Evolutionary conservation across 108 stramenopile species (phyloP).

Genomic region (Phaeodactylum tricornutum): DNA sequence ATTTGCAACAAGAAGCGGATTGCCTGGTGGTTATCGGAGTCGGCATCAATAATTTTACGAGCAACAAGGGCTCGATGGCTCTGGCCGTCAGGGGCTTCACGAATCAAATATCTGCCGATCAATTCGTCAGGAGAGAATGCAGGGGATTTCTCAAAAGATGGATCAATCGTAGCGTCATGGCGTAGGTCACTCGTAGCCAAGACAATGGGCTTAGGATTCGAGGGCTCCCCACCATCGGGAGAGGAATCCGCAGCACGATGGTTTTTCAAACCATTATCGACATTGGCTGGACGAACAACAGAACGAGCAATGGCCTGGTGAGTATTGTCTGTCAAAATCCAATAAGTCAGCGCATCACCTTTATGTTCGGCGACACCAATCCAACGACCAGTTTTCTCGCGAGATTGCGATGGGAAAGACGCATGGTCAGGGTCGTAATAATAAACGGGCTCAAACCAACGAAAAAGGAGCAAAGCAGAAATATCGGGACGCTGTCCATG

Average conservation of each 20-base stretch:
- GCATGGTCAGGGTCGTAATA: no score
- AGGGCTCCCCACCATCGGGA: no score
- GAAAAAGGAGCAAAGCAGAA: not conserved
- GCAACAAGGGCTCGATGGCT: not conserved
- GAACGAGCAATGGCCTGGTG: constrained; percentile 10
- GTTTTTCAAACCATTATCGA: no score
- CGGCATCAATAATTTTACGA: not conserved
- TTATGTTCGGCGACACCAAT: constrained; percentile 22
- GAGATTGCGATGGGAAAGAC: not conserved
- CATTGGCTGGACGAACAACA: constrained; percentile 4
- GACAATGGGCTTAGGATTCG: no score
- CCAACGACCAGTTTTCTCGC: constrained; percentile 4
- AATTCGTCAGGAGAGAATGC: no score
- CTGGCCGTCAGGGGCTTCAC: not conserved
- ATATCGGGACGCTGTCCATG: constrained; percentile 5
- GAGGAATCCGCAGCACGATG: no score
- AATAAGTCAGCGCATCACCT: constrained; percentile 19
- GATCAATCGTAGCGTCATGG: no score
- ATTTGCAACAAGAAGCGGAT: not conserved
- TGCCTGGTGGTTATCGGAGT: not conserved
- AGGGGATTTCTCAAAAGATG: no score
- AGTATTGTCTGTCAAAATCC: constrained; percentile 4
- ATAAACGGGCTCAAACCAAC: constrained; percentile 4
- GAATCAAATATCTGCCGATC: not conserved
- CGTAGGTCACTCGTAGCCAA: no score